Conservation (phyloP, 768 basidiomycete genomes). For the Lactarius vividus region DNA sequence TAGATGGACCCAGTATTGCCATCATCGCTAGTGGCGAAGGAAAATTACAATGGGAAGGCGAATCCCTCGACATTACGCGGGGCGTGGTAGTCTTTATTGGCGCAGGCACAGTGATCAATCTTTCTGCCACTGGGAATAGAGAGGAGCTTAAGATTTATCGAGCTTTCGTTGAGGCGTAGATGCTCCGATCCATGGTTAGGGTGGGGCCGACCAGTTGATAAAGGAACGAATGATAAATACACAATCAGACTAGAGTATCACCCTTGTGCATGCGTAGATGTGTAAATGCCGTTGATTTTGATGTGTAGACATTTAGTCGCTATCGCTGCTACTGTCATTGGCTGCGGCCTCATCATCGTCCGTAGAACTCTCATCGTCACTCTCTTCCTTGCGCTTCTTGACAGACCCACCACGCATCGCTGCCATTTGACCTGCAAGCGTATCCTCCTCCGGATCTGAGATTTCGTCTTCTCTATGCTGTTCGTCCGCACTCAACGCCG, state of each 20-base stretch:
- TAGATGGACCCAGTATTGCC: slow-evolving; percentile 83
- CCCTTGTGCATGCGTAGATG: not conserved
- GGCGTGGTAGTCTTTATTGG: slow-evolving; percentile 86
- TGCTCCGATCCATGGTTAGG: not conserved
- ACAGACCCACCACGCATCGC: slow-evolving; percentile 87
- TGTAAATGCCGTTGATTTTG: slow-evolving; percentile 9
- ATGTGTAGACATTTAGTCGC: slow-evolving; percentile 37
- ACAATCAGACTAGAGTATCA: not conserved
- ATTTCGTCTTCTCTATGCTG: slow-evolving; percentile 84
- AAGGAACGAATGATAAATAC: not conserved
- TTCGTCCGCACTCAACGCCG: slow-evolving; percentile 55
- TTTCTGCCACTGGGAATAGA: slow-evolving; percentile 36
- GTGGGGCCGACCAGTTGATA: not conserved
- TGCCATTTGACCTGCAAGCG: slow-evolving; percentile 96
- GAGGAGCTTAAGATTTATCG: slow-evolving; percentile 56
- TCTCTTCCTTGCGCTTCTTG: slow-evolving; percentile 56
- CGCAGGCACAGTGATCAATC: slow-evolving; percentile 57
- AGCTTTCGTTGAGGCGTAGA: slow-evolving; percentile 57
- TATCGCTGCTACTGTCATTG: slow-evolving; percentile 53
- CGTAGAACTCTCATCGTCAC: slow-evolving; percentile 52
- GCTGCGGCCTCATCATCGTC: slow-evolving; percentile 51
- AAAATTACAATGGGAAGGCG: slow-evolving; percentile 45
- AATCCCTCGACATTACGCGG: slow-evolving; percentile 42
- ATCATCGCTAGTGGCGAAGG: slow-evolving; percentile 75
- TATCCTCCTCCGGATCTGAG: slow-evolving; percentile 96